Conservation (phyloP, 2,329 filamentous ascomycete genomes). For the Verruconis gallopava region DNA sequence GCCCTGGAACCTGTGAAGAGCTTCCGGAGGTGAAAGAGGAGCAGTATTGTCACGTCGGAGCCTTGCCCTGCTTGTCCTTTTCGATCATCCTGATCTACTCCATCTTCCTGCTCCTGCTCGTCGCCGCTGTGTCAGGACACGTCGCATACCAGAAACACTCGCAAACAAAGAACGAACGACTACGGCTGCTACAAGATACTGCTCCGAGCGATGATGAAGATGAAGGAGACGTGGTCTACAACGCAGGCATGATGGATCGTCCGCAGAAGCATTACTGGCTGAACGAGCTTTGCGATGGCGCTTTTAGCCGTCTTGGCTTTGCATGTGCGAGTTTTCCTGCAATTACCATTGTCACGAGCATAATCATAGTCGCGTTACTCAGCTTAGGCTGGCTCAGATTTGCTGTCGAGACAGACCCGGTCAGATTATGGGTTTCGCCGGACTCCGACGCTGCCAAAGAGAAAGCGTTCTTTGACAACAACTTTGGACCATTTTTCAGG, state of each 20-base stretch:
- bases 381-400: conserved; percentile 85
- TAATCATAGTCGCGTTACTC: conserved; percentile 64
- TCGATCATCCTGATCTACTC: conserved; percentile 79
- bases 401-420: conserved; percentile 79
- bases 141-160: conserved; percentile 62
- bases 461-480: conserved; percentile 83
- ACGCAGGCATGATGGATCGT: conserved; percentile 62
- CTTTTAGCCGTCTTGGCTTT: conserved; percentile 71
- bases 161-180: conserved; percentile 62
- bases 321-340: conserved; percentile 71
- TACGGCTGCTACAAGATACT: conserved; percentile 77
- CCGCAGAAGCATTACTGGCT: conserved; percentile 69
- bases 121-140: conserved; percentile 57
- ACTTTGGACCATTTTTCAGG: conserved; percentile 92
- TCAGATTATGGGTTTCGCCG: conserved; percentile 91
- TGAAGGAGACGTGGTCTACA: conserved; percentile 71
- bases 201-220: conserved; percentile 85
- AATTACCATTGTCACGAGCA: conserved; percentile 63
- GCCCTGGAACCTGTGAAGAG: conserved; percentile 69
- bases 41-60: conserved; percentile 67
- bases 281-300: conserved; percentile 68
- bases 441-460: conserved; percentile 81
- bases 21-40: conserved; percentile 61
- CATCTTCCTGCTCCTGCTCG: conserved; percentile 54
- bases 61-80: conserved; percentile 88